Evolutionary conservation across 768 basidiomycete species (phyloP), one percentile per base, ranked within the genome.

Genomic region (Neoboletus magnificus): DNA sequence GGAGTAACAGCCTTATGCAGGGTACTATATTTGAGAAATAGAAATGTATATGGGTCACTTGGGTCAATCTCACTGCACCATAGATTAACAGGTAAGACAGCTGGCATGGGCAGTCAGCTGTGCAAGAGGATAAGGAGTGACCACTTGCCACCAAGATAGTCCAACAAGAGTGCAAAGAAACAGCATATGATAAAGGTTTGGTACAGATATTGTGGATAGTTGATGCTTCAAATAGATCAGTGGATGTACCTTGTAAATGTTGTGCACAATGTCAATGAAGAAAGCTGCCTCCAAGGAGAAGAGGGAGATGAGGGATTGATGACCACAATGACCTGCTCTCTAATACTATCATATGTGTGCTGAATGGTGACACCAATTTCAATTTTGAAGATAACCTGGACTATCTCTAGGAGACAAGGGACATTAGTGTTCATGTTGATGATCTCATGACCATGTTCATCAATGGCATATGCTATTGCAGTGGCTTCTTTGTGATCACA

Each of bases 201-300:
- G 2, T 1, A 22, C 4, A 10, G 5, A 18, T 0, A 51, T 4
- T 1, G 8, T 61, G 49, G 61, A 22, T 15, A 33, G 55, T 5
- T 2, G 35, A 40, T 20, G 39, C 2, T 42, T 33, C 10, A 40
- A n/a, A 32, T n/a, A 29, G 12, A 22, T 22, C 22, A 2, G 35
- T 7, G 27, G 6, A 68, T 82, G 56, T 57, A 93, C 94, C 81
- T 99, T 96, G 70, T 99, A 99, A 16, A 99, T 82, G 71, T 98
- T 97, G 41, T 97, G 82, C 57, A 98, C 78, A 16, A 83, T 93
- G 69, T 99, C 86, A 22, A 93, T 79, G 41, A 90, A 87, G 76
- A 98, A 98, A 0, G 97, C 97, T 2, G 91, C 93, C 67, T 96
- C 89, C 52, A 98, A 76, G 0, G 94, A 97, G 75, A 94, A 92